Evolutionary conservation across 2,329 filamentous ascomycete species (phyloP), one percentile per base, ranked within the genome.

Genomic region (Botrytis cinerea): DNA sequence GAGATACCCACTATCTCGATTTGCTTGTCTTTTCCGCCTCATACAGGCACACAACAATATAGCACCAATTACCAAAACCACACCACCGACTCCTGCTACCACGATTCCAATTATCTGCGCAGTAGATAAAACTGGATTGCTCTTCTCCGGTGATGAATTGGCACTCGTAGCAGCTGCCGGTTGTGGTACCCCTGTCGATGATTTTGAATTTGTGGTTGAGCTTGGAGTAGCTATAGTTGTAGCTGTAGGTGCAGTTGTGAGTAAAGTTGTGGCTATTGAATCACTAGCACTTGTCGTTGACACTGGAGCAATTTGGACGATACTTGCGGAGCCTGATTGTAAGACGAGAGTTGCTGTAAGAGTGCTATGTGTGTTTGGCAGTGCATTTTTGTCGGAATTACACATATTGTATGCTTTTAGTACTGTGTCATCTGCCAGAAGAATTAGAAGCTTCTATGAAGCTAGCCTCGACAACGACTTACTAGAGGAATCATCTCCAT

Each of bases 331-430:
- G 22, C 83, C 80, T n/a, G 80, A 80, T 22, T 81, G 79, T 18
- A 84, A 74, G 40, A 87, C 80, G 40, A 90, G 78, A 0, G 89
- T 90, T 35, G 88, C 89, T 43, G 87, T 87, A 69, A 91, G 85
- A 35, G 86, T 86, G 32, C 82, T 80, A 79, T 90, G 88, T 9
- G 89, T 91, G 71, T 87, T 87, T n/a, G 84, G 81, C 45, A 87
- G 82, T 9, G 89, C 88, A 68, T 82, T 82, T 4, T 81, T 78
- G 73, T 88, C 81, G 7, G 83, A 84, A 57, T 81, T 79, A 78
- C 92, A 94, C 83, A 93, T 89, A 35, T 82, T 79, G 76, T 87
- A 87, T n/a, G 87, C 88, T 73, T 82, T 83, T 71, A 87, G 82
- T 4, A 86, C 84, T 45, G 83, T 81, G 77, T 84, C 79, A 81